Evolutionary conservation across 2,329 filamentous ascomycete genomes (phyloP), one percentile per base, ranked within the genome.

Genomic region (Beauveria sp.): DNA sequence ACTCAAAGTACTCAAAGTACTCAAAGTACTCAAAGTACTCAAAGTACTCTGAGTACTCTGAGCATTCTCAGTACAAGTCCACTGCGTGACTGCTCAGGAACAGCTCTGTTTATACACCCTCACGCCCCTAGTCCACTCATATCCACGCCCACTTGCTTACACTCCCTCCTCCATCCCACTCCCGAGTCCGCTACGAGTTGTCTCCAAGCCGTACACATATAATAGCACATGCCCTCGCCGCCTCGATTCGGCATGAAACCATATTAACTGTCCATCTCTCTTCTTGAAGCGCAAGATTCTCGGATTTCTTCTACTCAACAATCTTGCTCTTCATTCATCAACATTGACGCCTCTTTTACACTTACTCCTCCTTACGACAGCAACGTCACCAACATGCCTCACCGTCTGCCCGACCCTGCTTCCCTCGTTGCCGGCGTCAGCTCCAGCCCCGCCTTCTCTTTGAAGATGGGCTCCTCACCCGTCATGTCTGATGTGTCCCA

Each of bases 401-500:
- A 53, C 49, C 58, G 58, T 60, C 49, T 60, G 28, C 58, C 58
- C 9, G 58, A 60, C 8, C 58, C 58, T 47, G 58, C 26, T n/a
- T 53, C 58, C 20, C 49, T 53, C 49, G 26, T 60, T 16, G 58
- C 58, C 49, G 58, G 58, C 26, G 49, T 60, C 38, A 53, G 49
- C 58, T 40, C n/a, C 28, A 53, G 14, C 42, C 28, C n/a, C 22
- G 8, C 49, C 8, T 38, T 53, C 40, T 34, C 38, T 5, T 12
- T 16, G 2, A 53, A 53, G 58, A 38, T 38, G 47, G 47, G 46
- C 38, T 52, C 47, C 2, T 53, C 58, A 20, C 58, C 49, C 58
- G n/a, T 26, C 52, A 57, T 57, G 59, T 45, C 51, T 5, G 52
- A 61, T 59, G 83, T 91, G 61, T 79, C 84, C 64, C 81, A 86